Conservation (phyloP, 108 stramenopile genomes). For the Pelagomonas calceolata region DNA sequence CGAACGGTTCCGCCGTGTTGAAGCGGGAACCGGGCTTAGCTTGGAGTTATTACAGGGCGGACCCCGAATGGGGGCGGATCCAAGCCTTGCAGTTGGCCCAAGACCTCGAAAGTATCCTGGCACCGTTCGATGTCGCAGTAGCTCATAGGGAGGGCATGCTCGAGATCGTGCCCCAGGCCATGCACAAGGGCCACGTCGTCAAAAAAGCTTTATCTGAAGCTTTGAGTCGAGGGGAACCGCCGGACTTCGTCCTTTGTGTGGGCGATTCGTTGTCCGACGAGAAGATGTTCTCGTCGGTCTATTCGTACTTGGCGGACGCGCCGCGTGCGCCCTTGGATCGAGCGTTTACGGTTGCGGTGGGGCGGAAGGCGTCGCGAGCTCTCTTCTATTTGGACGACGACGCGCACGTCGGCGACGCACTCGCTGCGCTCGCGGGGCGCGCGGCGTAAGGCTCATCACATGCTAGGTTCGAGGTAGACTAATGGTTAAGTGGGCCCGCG, state of each 20-base stretch:
- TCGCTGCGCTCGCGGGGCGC: not conserved
- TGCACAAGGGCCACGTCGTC: constrained; percentile 73
- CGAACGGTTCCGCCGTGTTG: constrained; percentile 77
- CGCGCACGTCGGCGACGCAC: not conserved
- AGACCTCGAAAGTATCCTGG: constrained; percentile 76
- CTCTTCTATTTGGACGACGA: not conserved
- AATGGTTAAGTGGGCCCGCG: too few relatives aligned
- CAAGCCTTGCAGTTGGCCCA: constrained; percentile 79
- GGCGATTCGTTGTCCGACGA: constrained; percentile 92
- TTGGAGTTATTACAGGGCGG: constrained; percentile 94
- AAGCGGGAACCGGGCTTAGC: constrained; percentile 73
- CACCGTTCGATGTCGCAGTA: constrained; percentile 79
- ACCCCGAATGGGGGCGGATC: constrained; percentile 95
- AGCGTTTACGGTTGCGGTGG: constrained; percentile 7
- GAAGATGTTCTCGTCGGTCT: constrained; percentile 76
- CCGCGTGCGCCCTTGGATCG: not conserved
- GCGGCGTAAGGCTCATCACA: too few relatives aligned
- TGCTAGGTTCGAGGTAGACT: too few relatives aligned
- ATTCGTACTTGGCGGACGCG: constrained; percentile 26
- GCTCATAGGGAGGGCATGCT: constrained; percentile 74
- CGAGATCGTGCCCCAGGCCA: constrained; percentile 67
- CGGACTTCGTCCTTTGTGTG: constrained; percentile 81
- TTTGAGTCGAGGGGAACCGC: constrained; percentile 56
- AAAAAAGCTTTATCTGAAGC: constrained; percentile 46
- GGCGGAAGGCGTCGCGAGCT: not conserved